Evolutionary conservation across 2,329 filamentous ascomycete species (phyloP), one percentile per base, ranked within the genome.

Genomic region (Exutisphaerella laricina): DNA sequence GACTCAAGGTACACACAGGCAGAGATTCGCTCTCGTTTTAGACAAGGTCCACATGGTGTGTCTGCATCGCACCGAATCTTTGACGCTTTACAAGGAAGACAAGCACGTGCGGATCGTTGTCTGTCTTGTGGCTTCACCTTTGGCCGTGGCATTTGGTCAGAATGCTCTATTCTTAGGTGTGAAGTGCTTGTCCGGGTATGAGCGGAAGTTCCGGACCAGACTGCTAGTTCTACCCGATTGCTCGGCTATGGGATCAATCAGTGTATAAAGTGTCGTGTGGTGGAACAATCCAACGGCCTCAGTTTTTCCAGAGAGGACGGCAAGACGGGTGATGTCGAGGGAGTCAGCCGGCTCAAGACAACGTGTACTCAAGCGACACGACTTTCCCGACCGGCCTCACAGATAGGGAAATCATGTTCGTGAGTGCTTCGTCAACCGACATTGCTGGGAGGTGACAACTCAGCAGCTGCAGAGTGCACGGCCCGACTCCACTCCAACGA

Each of bases 51-150:
- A 47, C 52, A 55, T 34, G 50, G 50, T 18, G 30, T 42, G 18
- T 28, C 48, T 30, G 52, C 50, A 49, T 53, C 48, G 36, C 50
- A 55, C 16, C 52, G 41, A 9, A 55, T 50, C 45, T 55, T 55
- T 17, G 48, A 53, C 13, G 48, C 48, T 48, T 53, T 55, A 46
- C 50, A 53, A 12, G 52, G 48, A 18, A 50, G 37, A 26, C 48
- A 57, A 39, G 51, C 47, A 38, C 42, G 40, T 39, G 45, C 45
- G 31, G 46, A 50, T 16, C 51, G 45, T 26, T 50, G 49, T 25
- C 49, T 43, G 35, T 46, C 32, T 29, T 44, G 32, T 14, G 39
- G 39, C 30, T 45, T 46, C 22, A 54, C 51, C 47, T 53, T 53
- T 13, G 50, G 50, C 9, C 50, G 48, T 17, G 48, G 48, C 50